phyloP scores from a whole-genome alignment of 2,329 filamentous ascomycete species.

The Laburnicola sp. region DNA sequence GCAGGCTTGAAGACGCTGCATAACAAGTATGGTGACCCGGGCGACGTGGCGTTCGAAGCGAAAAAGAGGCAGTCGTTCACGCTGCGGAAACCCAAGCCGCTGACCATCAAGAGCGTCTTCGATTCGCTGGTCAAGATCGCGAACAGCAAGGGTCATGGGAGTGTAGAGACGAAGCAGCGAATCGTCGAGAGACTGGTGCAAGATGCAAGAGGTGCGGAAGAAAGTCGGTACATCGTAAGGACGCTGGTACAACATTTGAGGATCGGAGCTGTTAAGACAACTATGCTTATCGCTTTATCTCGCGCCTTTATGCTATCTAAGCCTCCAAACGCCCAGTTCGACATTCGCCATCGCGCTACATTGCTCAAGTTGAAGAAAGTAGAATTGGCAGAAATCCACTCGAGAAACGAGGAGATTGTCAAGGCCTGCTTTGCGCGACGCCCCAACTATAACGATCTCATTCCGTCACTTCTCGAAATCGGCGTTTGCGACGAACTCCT shows the following conservation, averaged over 20 bases:
- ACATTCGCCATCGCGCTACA: conserved; percentile 55
- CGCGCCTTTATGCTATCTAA: conserved; percentile 83
- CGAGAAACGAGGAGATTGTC: conserved; percentile 77
- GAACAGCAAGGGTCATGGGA: conserved; percentile 82
- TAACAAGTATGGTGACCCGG: conserved; percentile 88
- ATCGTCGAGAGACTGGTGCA: conserved; percentile 88
- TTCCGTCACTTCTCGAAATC: conserved; percentile 79
- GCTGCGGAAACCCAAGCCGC: conserved; percentile 80
- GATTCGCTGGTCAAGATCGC: conserved; percentile 84
- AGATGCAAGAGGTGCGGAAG: conserved; percentile 87
- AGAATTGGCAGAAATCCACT: conserved; percentile 73
- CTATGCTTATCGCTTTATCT: conserved; percentile 92
- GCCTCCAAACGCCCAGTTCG: conserved; percentile 66
- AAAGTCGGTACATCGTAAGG: conserved; percentile 88
- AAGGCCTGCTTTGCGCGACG: conserved; percentile 90
- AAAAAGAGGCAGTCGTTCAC: conserved; percentile 95
- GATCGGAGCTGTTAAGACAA: conserved; percentile 96
- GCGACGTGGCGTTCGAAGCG: conserved; percentile 94
- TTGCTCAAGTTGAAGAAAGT: conserved; percentile 79
- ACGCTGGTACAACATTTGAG: conserved; percentile 92
- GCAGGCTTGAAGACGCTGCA: conserved; percentile 80
- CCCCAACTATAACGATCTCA: conserved; percentile 90
- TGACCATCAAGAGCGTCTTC: conserved; percentile 87
- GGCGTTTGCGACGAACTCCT: conserved; percentile 81
- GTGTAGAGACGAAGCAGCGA: conserved; percentile 83